phyloP scores from a whole-genome alignment of 169 alveolate species.

The Cryptosporidium viatorum region DNA sequence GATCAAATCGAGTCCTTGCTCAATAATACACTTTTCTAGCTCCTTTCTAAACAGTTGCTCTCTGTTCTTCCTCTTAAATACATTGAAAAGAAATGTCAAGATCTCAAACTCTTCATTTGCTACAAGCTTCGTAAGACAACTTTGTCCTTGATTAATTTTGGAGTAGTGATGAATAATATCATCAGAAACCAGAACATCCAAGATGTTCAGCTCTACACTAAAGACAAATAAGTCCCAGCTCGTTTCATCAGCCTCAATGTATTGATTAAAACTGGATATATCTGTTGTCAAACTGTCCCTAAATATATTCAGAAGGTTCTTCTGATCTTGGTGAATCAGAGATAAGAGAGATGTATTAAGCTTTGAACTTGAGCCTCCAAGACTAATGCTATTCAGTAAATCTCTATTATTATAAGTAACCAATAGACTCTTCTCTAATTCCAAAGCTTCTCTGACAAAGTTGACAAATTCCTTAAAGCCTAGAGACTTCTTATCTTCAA shows the following conservation, averaged over 20 bases:
- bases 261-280: not conserved
- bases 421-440: conserved; percentile 24
- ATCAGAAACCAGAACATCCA: conserved; percentile 46
- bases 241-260: not conserved
- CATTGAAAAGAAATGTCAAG: conserved; percentile 13
- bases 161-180: conserved; percentile 21
- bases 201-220: conserved; percentile 2
- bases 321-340: not conserved
- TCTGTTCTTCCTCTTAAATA: conserved; percentile 2
- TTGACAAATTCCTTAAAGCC: conserved; percentile 25
- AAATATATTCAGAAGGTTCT: not conserved
- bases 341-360: conserved; percentile 12
- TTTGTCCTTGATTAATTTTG: not conserved
- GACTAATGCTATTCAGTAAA: not conserved
- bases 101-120: conserved; percentile 20
- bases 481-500: not conserved
- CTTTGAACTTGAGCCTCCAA: not conserved
- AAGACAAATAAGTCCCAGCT: conserved; percentile 32
- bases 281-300: not conserved
- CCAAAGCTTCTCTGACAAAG: conserved; percentile 24
- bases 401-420: conserved; percentile 4
- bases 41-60: conserved; percentile 21
- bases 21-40: conserved; percentile 26
- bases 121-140: conserved; percentile 10
- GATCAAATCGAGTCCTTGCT: not conserved